A percentile compares a stretch with the other conserved stretches of the same genome.
Evolutionary conservation across 148 eudicot genomes (phyloP).

Genomic region (Silene conica): DNA sequence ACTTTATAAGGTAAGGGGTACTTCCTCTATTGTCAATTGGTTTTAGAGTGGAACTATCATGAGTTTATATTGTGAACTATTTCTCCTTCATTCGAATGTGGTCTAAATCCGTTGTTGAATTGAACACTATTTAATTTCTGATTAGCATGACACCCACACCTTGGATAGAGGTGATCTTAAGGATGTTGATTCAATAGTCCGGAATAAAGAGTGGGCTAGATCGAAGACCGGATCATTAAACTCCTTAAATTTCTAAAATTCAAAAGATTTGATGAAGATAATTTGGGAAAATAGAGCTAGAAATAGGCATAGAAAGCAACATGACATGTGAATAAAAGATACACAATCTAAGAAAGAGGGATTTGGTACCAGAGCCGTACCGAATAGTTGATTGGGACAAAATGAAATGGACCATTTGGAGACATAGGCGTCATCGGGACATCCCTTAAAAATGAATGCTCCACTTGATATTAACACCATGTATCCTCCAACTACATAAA

Average conservation of each 20-base stretch:
- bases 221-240: no score
- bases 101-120: no score
- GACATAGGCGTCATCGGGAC: neutral
- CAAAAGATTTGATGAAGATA: neutral
- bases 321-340: constrained; percentile 8
- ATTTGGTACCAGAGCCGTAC: constrained; percentile 26
- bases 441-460: constrained; percentile 10
- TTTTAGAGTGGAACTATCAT: no score
- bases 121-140: no score
- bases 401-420: constrained; percentile 11
- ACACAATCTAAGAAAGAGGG: constrained; percentile 22
- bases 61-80: no score
- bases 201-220: no score
- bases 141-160: no score
- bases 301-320: constrained; percentile 1
- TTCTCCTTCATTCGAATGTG: no score
- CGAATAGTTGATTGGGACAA: neutral
- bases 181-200: no score
- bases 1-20: no score
- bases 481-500: neutral
- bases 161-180: no score
- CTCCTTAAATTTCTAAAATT: neutral
- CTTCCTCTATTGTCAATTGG: no score
- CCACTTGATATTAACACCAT: neutral
- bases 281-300: neutral